phyloP scores from a whole-genome alignment of 1,284 basidiomycete genomes.

The Sanghuangporus baumii region DNA sequence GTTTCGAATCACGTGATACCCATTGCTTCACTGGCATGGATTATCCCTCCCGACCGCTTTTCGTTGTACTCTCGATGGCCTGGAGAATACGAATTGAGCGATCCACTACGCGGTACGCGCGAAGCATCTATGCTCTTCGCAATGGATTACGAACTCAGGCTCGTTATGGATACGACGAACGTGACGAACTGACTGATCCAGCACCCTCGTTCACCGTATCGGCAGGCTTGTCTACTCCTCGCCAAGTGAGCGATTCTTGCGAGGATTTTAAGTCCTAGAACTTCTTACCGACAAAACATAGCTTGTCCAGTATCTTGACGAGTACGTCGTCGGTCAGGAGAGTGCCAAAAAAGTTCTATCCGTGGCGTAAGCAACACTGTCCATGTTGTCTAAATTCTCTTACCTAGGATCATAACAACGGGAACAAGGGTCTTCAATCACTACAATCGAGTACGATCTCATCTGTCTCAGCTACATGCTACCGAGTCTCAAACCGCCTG shows the following conservation, averaged over 20 bases:
- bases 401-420: constrained; percentile 16
- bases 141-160: constrained; percentile 34
- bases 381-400: constrained; percentile 17
- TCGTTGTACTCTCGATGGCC: neutral
- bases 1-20: neutral
- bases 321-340: constrained; percentile 91
- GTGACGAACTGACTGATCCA: constrained; percentile 26
- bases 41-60: neutral
- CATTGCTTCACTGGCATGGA: neutral
- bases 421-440: constrained; percentile 81
- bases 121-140: neutral
- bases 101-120: neutral
- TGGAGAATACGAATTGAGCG: neutral
- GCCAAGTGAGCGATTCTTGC: constrained; percentile 44
- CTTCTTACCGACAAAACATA: constrained; percentile 26
- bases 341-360: constrained; percentile 89
- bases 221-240: constrained; percentile 58
- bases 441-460: constrained; percentile 75
- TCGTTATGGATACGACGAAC: constrained; percentile 33
- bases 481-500: constrained; percentile 33
- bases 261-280: neutral
- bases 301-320: constrained; percentile 83
- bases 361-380: constrained; percentile 62
- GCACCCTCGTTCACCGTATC: constrained; percentile 26
- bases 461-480: constrained; percentile 45